Evolutionary conservation across 2,329 filamentous ascomycete species (phyloP).

Genomic region (Talaromyces amestolkiae): DNA sequence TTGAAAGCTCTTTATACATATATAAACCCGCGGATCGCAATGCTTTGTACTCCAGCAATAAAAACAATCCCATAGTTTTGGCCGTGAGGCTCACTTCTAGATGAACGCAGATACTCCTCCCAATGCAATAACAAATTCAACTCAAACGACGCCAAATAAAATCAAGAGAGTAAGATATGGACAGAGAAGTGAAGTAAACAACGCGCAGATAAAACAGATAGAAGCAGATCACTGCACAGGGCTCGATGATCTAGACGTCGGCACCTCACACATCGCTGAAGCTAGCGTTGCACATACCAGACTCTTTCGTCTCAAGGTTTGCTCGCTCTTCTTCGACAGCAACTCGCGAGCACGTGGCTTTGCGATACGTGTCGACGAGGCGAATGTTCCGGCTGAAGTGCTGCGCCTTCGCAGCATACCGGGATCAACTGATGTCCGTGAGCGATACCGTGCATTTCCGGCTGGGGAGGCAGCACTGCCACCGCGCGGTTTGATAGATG

Average conservation of each 20-base stretch:
- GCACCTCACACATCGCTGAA: slow-evolving; percentile 27
- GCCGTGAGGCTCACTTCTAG: background rate
- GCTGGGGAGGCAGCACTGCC: background rate
- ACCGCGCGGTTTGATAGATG: slow-evolving; percentile 28
- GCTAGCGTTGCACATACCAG: slow-evolving; percentile 40
- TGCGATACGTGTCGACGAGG: slow-evolving; percentile 33
- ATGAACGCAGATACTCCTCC: slow-evolving; percentile 10
- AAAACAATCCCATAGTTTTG: background rate
- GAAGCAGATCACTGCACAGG: slow-evolving; percentile 4
- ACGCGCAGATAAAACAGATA: background rate
- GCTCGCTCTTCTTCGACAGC: slow-evolving; percentile 33
- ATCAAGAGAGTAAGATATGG: slow-evolving; percentile 1
- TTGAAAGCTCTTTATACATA: no score
- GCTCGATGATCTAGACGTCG: slow-evolving; percentile 3
- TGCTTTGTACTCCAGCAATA: background rate
- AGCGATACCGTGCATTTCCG: slow-evolving; percentile 11
- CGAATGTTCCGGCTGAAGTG: slow-evolving; percentile 19
- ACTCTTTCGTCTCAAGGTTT: slow-evolving; percentile 38
- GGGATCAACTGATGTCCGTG: slow-evolving; percentile 8
- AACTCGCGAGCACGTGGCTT: slow-evolving; percentile 27
- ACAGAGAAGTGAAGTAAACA: slow-evolving; percentile 3
- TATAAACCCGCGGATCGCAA: background rate
- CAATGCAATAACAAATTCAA: slow-evolving; percentile 9
- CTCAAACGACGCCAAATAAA: background rate
- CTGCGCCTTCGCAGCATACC: slow-evolving; percentile 17